Evolutionary conservation across 805 yeast species (phyloP).

Genomic region (Vanderwaltozyma yarrowii): DNA sequence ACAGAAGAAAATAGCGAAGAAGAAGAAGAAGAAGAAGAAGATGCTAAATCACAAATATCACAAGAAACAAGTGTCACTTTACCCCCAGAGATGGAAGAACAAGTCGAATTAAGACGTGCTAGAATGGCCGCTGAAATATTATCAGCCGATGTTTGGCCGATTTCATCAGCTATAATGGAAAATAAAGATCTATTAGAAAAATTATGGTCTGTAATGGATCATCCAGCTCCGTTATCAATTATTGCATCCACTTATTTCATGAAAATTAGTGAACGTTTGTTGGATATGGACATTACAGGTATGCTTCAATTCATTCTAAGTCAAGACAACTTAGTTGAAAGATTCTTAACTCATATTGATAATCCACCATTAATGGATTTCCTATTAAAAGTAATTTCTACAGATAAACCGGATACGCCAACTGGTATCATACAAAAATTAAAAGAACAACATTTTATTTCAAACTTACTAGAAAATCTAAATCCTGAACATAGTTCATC

Average conservation of each 20-base stretch:
- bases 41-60: conserved; percentile 16
- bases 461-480: conserved; percentile 59
- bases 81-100: conserved; percentile 30
- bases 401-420: conserved; percentile 83
- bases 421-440: conserved; percentile 77
- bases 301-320: conserved; percentile 59
- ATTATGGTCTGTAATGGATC: conserved; percentile 74
- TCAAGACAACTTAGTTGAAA: conserved; percentile 62
- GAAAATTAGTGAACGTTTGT: conserved; percentile 80
- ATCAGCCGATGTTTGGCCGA: conserved; percentile 87
- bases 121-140: conserved; percentile 81
- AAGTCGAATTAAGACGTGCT: conserved; percentile 36
- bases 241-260: conserved; percentile 79
- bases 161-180: conserved; percentile 84
- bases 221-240: conserved; percentile 56
- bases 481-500: conserved; percentile 59
- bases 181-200: conserved; percentile 50
- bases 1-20: conserved; percentile 7
- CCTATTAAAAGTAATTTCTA: conserved; percentile 75
- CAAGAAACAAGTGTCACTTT: conserved; percentile 24
- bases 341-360: conserved; percentile 77
- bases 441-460: conserved; percentile 62
- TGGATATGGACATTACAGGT: conserved; percentile 82
- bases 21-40: conserved; percentile 14
- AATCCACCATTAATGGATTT: conserved; percentile 94